Conservation (phyloP, 1,139 yeast genomes). For the Debaryomyces sp. region DNA sequence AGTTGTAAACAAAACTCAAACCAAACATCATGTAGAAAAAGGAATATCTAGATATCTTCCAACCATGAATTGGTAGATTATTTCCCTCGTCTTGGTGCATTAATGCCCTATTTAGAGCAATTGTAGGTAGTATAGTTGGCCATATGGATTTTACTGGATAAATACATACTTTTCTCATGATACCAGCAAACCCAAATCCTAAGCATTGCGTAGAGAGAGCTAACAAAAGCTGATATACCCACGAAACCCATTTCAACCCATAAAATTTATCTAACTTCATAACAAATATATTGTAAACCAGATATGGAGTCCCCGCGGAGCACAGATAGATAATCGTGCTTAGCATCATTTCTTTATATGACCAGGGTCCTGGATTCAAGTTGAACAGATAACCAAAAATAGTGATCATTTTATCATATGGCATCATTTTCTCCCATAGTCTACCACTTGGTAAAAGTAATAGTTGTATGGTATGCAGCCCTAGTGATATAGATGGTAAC, state of each 20-base stretch:
- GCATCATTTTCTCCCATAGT: constrained; percentile 41
- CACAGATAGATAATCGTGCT: constrained; percentile 48
- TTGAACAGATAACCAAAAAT: constrained; percentile 27
- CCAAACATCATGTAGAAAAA: constrained; percentile 39
- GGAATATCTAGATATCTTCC: constrained; percentile 43
- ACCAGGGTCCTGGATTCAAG: constrained; percentile 56
- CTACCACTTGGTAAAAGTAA: constrained; percentile 45
- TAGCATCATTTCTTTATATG: constrained; percentile 67
- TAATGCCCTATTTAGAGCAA: constrained; percentile 47
- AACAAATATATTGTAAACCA: constrained; percentile 46
- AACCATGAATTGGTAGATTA: constrained; percentile 28
- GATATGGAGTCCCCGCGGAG: constrained; percentile 48
- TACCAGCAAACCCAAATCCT: constrained; percentile 51
- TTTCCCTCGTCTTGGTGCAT: constrained; percentile 29
- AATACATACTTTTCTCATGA: constrained; percentile 47
- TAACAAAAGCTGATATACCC: constrained; percentile 41
- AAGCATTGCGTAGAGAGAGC: constrained; percentile 46
- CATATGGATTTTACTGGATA: constrained; percentile 49
- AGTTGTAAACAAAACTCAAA: constrained; percentile 41
- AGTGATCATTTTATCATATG: constrained; percentile 24
- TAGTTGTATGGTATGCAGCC: constrained; percentile 46
- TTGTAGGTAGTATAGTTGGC: constrained; percentile 51
- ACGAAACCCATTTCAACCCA: constrained; percentile 47
- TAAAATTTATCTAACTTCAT: constrained; percentile 49
- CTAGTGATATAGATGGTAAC: constrained; percentile 41